Conservation (phyloP, 176 grass and related monocot species). For the Bromus sterilis region DNA sequence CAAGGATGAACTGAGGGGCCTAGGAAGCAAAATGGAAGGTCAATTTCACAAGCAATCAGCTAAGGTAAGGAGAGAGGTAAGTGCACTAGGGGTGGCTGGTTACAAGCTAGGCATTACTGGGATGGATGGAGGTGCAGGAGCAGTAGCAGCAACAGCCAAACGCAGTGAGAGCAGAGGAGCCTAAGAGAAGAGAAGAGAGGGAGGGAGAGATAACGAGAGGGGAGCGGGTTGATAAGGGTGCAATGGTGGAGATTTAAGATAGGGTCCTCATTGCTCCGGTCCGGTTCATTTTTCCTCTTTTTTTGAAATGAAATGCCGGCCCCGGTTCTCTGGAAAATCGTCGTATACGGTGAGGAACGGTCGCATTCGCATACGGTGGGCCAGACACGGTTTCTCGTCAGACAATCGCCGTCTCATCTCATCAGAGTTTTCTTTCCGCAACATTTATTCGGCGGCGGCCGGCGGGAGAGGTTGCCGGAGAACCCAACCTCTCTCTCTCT, state of each 20-base stretch:
- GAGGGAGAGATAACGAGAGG: conserved; percentile 26
- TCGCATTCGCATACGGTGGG: neutral
- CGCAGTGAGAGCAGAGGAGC: neutral
- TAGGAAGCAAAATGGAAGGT: neutral
- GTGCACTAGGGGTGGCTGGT: no score
- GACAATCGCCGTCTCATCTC: no score
- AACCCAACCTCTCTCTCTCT: no score
- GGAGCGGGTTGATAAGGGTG: conserved; percentile 47
- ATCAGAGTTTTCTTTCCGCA: no score
- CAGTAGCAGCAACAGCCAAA: neutral
- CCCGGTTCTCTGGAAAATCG: no score
- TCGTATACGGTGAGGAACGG: neutral
- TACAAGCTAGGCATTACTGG: conserved; percentile 11
- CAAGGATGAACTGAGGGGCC: neutral
- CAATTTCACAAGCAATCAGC: neutral
- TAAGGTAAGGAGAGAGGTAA: neutral
- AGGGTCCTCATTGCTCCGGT: conserved; percentile 35
- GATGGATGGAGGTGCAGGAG: neutral
- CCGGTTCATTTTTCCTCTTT: neutral
- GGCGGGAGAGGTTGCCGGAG: no score
- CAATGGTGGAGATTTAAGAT: conserved; percentile 69
- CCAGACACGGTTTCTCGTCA: neutral
- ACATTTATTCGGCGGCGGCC: no score
- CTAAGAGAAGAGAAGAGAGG: neutral
- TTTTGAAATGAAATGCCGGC: neutral